phyloP scores from a whole-genome alignment of 352 stramenopile species.

The Globisporangium viniferum region DNA sequence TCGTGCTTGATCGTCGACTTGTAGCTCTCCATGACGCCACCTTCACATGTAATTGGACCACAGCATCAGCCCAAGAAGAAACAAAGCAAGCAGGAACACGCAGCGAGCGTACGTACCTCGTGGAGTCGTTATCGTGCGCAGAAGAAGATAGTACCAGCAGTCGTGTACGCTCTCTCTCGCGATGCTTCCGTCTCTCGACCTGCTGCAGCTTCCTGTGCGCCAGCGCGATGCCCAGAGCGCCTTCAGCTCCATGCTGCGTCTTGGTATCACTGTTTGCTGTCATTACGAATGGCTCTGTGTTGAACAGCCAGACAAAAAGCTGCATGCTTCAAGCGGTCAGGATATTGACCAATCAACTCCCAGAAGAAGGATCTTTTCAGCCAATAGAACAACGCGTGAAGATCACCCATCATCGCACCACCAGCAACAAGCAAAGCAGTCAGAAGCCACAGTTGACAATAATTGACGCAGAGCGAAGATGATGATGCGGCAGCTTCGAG shows the following conservation, averaged over 20 bases:
- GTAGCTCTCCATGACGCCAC: not conserved
- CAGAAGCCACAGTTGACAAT: not conserved
- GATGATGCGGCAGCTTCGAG: slow-evolving; percentile 4
- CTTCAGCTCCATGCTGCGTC: not conserved
- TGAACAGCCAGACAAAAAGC: not conserved
- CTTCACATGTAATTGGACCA: not conserved
- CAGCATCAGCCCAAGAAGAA: not conserved
- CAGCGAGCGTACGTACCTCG: not conserved
- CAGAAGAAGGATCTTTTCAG: not conserved
- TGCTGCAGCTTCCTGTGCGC: not conserved
- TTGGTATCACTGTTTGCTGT: not conserved
- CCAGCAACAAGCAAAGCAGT: not conserved
- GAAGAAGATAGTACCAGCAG: not conserved
- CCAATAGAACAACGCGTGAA: not conserved
- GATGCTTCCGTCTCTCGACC: not conserved
- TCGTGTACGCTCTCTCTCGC: not conserved
- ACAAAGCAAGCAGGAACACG: not conserved
- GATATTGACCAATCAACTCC: not conserved
- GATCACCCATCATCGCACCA: not conserved
- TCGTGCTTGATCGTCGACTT: not conserved
- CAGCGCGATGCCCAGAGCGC: not conserved
- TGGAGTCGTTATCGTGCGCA: not conserved
- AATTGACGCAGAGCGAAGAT: not conserved
- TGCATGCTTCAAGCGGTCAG: not conserved
- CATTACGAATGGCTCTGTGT: not conserved